Base-by-base conservation (phyloP, 1,284 basidiomycete species). In the Cryptococcus floricola region DNA sequence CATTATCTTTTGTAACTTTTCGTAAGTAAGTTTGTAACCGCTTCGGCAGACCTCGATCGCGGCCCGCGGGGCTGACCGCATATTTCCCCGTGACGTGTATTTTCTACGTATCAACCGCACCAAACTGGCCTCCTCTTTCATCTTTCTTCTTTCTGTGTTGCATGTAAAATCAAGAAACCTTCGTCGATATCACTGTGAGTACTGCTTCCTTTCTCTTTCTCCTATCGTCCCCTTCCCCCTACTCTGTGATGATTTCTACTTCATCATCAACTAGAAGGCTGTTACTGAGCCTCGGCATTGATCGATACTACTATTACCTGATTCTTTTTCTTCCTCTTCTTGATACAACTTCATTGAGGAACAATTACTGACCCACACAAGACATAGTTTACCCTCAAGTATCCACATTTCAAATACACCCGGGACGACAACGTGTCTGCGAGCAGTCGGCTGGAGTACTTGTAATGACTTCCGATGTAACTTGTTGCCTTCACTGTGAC, bases 221-320 rank as follows among this genome's bases (percentile, higher is more conserved):
- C 18, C 16, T 7, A 28, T 27, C 16, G 13, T 46, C 25, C 14
- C 16, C 16, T 27, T 19, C 27, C 16, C 16, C 10, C 9, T 13
- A 9, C 6, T 23, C 41, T 25, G 31, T 48, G 25, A 48, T 50
- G 34, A 50, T 39, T 31, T 48, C 27, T 28, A 48, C 46, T 48
- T 48, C 46, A 48, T 53, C 52, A 47, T 53, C 52, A 53, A 53
- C 52, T 53, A 53, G 52, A 53, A 53, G 52, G 52, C 52, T 53
- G 52, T 53, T 53, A 38, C 52, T 27, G 52, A 53, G 52, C 52
- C 42, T 47, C 37, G 38, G 52, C 43, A 37, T 53, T 53, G 52
- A 53, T 53, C 34, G 43, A 53, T 31, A 53, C 39, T 28, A 34
- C 25, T 25, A 25, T 41, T 50, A 19, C 38, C 48, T 49, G 48